Evolutionary conservation across 768 basidiomycete species (phyloP).

Genomic region (Boletus rubropictus): DNA sequence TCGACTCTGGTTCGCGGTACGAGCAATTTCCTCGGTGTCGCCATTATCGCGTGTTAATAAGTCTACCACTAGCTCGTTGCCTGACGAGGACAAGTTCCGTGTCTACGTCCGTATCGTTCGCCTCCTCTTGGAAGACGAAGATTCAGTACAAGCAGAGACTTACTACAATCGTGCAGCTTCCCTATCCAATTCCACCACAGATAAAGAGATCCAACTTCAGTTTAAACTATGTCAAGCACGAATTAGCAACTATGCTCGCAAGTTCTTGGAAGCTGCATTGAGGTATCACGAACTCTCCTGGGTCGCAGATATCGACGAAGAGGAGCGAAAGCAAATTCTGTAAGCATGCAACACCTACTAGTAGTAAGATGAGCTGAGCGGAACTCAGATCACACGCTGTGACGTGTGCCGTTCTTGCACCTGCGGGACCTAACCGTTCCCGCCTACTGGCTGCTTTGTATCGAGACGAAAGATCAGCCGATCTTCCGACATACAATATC

Average conservation of each 20-base stretch:
- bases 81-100: constrained; percentile 82
- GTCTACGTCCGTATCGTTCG: constrained; percentile 94
- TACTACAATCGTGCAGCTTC: constrained; percentile 96
- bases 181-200: constrained; percentile 71
- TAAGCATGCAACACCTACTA: constrained; percentile 37
- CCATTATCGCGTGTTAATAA: constrained; percentile 3
- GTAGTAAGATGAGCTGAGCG: constrained; percentile 6
- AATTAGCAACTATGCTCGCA: constrained; percentile 86
- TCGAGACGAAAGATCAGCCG: constrained; percentile 83
- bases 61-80: constrained; percentile 40
- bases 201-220: constrained; percentile 73
- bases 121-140: constrained; percentile 90
- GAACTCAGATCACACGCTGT: constrained; percentile 74
- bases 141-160: constrained; percentile 95
- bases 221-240: constrained; percentile 94
- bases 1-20: constrained; percentile 85
- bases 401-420: constrained; percentile 93
- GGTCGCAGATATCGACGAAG: constrained; percentile 87
- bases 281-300: constrained; percentile 94
- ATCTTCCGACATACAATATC: constrained; percentile 81
- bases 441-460: constrained; percentile 88
- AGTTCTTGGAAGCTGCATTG: constrained; percentile 90
- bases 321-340: constrained; percentile 88
- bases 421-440: constrained; percentile 94
- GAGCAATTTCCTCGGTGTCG: constrained; percentile 8